Evolutionary conservation across 2,329 filamentous ascomycete species (phyloP), one percentile per base, ranked within the genome.

Genomic region (Aspergillus quadricinctus): DNA sequence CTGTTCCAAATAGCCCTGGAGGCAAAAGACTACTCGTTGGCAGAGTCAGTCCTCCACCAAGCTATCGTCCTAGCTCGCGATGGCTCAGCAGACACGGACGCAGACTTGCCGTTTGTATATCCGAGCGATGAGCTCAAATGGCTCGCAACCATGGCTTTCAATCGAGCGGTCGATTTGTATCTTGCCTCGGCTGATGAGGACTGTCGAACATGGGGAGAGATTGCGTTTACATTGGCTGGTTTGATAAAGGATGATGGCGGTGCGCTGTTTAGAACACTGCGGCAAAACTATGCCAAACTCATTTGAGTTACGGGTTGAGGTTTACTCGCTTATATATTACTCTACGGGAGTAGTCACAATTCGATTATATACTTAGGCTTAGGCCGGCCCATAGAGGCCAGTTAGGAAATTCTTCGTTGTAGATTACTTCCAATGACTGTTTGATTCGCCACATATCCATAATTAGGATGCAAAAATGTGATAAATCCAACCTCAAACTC

Each of bases 1-100:
- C 78, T 94, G 2, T 89, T 93, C 61, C 87, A 89, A 59, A 78
- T 85, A 1, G 81, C 88, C 73, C 75, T 52, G 77, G 81, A 61
- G 73, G 55, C 56, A 9, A 51, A 54, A 4, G 66, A 67, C 23
- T 53, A 64, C 35, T n/a, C 54, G 7, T 60, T 70, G n/a, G 70
- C 74, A 8, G 69, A 74, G 52, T 64, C 56, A 2, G 61, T 75
- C 17, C 64, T 75, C 23, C 66, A 72, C n/a, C 70, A 74, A 56
- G 66, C 69, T 10, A 60, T 74, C 3, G 19, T 49, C 3, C 55
- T 72, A 8, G 67, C 66, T 3, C 53, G 51, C 3, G 29, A 48
- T 9, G 4, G 41, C 43, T 7, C 48, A 17, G 3, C 23, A 49
- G 3, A 19, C 27, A 1, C 23, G 3, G 23, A 23, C 23, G 3